phyloP scores from a whole-genome alignment of 2,329 filamentous ascomycete genomes.

The Grosmannia penicillata region DNA sequence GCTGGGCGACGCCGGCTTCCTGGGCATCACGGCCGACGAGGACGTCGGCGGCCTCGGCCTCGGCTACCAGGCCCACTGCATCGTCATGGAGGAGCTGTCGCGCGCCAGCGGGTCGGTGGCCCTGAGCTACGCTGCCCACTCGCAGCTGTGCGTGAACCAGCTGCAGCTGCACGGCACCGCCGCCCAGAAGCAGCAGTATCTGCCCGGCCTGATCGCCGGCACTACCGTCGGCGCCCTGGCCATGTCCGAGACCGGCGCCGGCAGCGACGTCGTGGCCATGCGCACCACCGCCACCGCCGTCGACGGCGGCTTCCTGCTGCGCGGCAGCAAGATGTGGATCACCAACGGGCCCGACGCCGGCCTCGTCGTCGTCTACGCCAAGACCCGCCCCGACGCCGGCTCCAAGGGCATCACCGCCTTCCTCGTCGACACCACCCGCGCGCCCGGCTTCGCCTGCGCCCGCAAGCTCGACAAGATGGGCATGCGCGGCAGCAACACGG shows the following conservation, averaged over 20 bases:
- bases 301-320: conserved; percentile 51
- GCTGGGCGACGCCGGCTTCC: conserved; percentile 76
- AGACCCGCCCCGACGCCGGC: conserved; percentile 65
- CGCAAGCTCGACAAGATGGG: conserved; percentile 95
- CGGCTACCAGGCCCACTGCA: conserved; percentile 93
- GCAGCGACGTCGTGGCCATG: conserved; percentile 93
- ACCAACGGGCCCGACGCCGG: conserved; percentile 96
- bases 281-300: conserved; percentile 41
- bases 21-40: conserved; percentile 89
- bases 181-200: conserved; percentile 65
- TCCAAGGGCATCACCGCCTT: conserved; percentile 94
- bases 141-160: conserved; percentile 93
- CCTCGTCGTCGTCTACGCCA: conserved; percentile 88
- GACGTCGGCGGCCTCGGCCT: conserved; percentile 78
- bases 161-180: conserved; percentile 73
- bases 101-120: conserved; percentile 73
- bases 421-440: conserved; percentile 52
- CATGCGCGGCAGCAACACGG: conserved; percentile 94
- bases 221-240: conserved; percentile 74
- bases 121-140: conserved; percentile 89
- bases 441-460: conserved; percentile 65
- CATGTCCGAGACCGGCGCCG: conserved; percentile 87
- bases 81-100: conserved; percentile 90
- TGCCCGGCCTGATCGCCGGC: conserved; percentile 70
- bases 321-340: conserved; percentile 98